Evolutionary conservation across 345 rosid species (phyloP), one percentile per base, ranked within the genome.

Genomic region (Gossypium australe): DNA sequence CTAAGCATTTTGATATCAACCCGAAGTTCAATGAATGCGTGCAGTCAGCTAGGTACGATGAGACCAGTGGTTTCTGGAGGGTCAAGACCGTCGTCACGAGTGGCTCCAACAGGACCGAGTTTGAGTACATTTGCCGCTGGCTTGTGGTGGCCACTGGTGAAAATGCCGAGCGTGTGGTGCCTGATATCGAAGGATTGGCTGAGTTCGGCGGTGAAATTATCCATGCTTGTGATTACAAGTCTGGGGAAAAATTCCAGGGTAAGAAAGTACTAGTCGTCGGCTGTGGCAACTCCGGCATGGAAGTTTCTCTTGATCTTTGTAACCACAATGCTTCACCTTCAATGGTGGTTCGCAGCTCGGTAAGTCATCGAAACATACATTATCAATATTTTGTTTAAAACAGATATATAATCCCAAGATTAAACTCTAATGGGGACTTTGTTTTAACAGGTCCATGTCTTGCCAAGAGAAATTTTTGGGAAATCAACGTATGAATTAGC

Each of bases 251-350:
- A 60, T 93, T 85, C 71, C 59, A 71, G 41, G 90, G 89, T 45
- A 85, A 95, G 81, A 80, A 84, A 56, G 97, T 93, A 1, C 83
- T 95, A 0, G 99, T 95, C 43, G 93, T 95, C 6, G 99, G 99
- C 1, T 88, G 97, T 73, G 99, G 99, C 5, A 95, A 95, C 80
- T 95, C 99, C 5, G 99, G 98, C 75, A 91, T 95, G 98, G 99
- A 95, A 60, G 80, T 95, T 55, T 91, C 99, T 64, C 96, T 95
- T 70, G 98, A 95, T 80, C 91, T 95, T 2, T 85, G 90, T 77
- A 82, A 95, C 64, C 82, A 95, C 79, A 67, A 83, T 71, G 98
- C 96, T 17, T 75, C 60, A 17, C 97, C 98, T 10, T 78, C 93
- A 44, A 83, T 95, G 93, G 98, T 95, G 43, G 85, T 92, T 67